Evolutionary conservation across 2,329 filamentous ascomycete genomes (phyloP), one percentile per base, ranked within the genome.

Genomic region (Aspergillus ustus): DNA sequence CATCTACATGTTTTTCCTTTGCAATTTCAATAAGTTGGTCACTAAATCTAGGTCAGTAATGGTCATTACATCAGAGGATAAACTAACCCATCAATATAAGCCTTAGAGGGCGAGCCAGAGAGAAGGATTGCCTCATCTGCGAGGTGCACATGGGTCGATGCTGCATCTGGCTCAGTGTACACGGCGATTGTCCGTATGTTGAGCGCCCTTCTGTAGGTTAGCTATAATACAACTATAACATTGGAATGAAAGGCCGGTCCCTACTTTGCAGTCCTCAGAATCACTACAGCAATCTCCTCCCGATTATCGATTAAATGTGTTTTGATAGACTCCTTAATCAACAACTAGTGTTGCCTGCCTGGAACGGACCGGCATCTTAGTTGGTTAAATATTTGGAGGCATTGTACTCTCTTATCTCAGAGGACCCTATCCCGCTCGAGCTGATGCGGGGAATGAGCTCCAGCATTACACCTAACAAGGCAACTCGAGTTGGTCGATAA

Each of bases 271-370:
- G 84, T 82, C 68, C 73, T 80, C 68, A 82, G 80, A 59, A 85
- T 82, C 31, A 85, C 80, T 34, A 79, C 77, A 2, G 84, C 83
- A 57, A 87, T 87, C 69, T 87, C 85, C 51, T 85, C 86, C 50
- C 86, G 78, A 70, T 89, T 88, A 9, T 85, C 85, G 52, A 88
- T 80, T 13, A 89, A 73, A 19, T 88, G 66, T 13, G 77, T 83
- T 68, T 82, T 83, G 37, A 86, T 60, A n/a, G 59, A 65, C 57
- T 77, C 72, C 77, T 78, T 76, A 22, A 17, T 51, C 13, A 22
- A 22, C 31, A 19, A n/a, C 4, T 44, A 17, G 28, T 44, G 43
- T 17, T 8, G 20, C 28, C n/a, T 49, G 25, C 19, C 50, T 22
- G 25, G 22, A 8, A 22, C 15, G 6, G 9, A 25, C 17, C 20